Evolutionary conservation across 2,329 filamentous ascomycete species (phyloP), one percentile per base, ranked within the genome.

Genomic region (Phialophora macrospora): DNA sequence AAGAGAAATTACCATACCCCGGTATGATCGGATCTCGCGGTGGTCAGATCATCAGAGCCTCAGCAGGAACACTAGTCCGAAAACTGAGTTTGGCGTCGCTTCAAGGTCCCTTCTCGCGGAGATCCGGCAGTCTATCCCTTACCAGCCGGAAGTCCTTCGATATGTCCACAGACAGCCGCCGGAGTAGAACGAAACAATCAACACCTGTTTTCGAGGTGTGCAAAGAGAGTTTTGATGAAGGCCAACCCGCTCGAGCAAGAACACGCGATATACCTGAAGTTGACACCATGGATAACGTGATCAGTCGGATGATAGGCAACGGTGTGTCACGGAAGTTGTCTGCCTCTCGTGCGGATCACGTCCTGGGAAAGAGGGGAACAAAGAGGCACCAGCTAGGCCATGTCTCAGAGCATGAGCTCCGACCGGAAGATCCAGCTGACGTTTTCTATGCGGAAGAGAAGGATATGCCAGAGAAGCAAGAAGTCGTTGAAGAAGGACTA

Each of bases 21-120:
- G 92, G 92, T 1, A 93, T 97, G 86, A 85, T 85, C 34, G 82
- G 77, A 77, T 88, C 79, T 76, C 86, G 75, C 77, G 87, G 80
- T 79, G 90, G 96, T 72, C 87, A 90, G 73, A 81, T 92, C 3
- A 88, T 95, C 55, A 85, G 90, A 58, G 87, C 86, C 48, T 92
- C 90, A n/a, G 91, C 93, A 12, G 92, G 91, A 41, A 91, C 91
- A 0, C 87, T 97, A 74, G 96, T 97, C 80, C 86, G 93, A 60
- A 96, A 93, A 75, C 84, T 97, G 68, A 96, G 91, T 77, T 89
- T 92, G 73, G 89, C 90, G 56, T 93, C 89, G 75, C 90, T 95
- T 69, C 85, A 90, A 14, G 89, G 86, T 70, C 90, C 90, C 55
- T 93, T 96, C 74, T 85, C 87, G 44, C 90, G 89, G 71, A 87